Conservation (phyloP, 768 basidiomycete species). For the Mycena crocata region DNA sequence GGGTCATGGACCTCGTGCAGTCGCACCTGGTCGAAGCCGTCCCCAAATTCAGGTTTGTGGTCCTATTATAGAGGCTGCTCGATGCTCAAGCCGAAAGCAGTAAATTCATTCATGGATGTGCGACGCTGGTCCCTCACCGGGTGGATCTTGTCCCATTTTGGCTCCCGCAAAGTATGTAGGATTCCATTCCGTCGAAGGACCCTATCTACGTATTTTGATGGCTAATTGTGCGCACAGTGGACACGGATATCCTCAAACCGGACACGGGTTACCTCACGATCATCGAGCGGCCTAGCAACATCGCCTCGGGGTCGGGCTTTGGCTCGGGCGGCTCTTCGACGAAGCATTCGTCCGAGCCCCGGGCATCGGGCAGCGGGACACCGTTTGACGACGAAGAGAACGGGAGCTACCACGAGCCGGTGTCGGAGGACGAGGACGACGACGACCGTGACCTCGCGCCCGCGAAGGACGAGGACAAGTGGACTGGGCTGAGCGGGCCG, state of each 20-base stretch:
- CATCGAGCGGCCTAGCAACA: conserved; percentile 76
- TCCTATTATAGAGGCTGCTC: background rate
- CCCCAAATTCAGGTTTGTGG: conserved; percentile 89
- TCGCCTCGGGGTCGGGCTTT: conserved; percentile 43
- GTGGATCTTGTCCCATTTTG: conserved; percentile 98
- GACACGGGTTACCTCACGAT: conserved; percentile 79
- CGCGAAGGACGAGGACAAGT: conserved; percentile 84
- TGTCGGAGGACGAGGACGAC: conserved; percentile 96
- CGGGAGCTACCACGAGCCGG: conserved; percentile 80
- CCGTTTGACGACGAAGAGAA: conserved; percentile 50
- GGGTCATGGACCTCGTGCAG: conserved; percentile 96
- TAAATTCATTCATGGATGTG: conserved; percentile 97
- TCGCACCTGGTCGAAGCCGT: conserved; percentile 97
- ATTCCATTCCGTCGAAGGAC: background rate
- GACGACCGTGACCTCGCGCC: conserved; percentile 75
- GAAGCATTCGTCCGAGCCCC: conserved; percentile 57
- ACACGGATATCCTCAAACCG: conserved; percentile 94
- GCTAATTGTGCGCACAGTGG: conserved; percentile 66
- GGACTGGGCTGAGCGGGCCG: conserved; percentile 78
- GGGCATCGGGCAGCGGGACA: conserved; percentile 56
- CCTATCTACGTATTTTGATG: conserved; percentile 5
- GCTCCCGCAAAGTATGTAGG: conserved; percentile 87
- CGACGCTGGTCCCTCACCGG: conserved; percentile 90
- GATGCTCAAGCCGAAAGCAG: conserved; percentile 49
- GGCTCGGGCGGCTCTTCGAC: too few relatives aligned